phyloP scores from a whole-genome alignment of 2,329 filamentous ascomycete genomes.

The Fusarium citri region DNA sequence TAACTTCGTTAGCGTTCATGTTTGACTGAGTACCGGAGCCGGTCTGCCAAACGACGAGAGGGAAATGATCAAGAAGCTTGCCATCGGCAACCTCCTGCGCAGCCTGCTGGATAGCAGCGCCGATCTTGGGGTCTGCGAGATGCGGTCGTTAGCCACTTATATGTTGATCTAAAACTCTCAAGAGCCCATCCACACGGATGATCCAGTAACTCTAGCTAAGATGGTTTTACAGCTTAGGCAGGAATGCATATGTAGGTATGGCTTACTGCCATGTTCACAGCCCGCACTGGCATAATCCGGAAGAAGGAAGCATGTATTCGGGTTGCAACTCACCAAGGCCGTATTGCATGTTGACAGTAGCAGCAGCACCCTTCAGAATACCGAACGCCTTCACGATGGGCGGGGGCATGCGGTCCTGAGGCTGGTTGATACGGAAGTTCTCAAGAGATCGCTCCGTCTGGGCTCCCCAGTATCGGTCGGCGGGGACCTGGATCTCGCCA shows the following conservation, averaged over 20 bases:
- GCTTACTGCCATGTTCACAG: neutral
- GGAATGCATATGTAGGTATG: constrained; percentile 5
- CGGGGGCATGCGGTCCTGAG: constrained; percentile 97
- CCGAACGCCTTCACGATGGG: constrained; percentile 94
- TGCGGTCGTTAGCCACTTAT: constrained; percentile 5
- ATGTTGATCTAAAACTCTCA: neutral
- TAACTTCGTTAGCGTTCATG: constrained; percentile 99
- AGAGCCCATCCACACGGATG: neutral
- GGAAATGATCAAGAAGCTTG: constrained; percentile 97
- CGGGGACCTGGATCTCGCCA: constrained; percentile 91
- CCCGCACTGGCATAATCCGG: neutral
- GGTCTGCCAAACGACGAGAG: constrained; percentile 98
- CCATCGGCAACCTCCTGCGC: constrained; percentile 92
- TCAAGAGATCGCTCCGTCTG: constrained; percentile 95
- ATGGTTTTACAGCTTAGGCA: neutral
- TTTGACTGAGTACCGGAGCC: constrained; percentile 98
- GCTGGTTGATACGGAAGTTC: constrained; percentile 99
- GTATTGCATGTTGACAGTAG: constrained; percentile 93
- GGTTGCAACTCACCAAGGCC: constrained; percentile 74
- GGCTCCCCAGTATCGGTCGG: constrained; percentile 98
- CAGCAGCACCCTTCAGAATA: constrained; percentile 96
- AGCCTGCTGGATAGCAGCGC: constrained; percentile 93
- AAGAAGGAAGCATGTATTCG: neutral
- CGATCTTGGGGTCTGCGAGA: constrained; percentile 81
- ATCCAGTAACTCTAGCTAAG: neutral